A percentile compares a stretch with the other conserved stretches of the same genome.
Evolutionary conservation across 352 stramenopile genomes (phyloP).

Genomic region (Phytophthora capsici): DNA sequence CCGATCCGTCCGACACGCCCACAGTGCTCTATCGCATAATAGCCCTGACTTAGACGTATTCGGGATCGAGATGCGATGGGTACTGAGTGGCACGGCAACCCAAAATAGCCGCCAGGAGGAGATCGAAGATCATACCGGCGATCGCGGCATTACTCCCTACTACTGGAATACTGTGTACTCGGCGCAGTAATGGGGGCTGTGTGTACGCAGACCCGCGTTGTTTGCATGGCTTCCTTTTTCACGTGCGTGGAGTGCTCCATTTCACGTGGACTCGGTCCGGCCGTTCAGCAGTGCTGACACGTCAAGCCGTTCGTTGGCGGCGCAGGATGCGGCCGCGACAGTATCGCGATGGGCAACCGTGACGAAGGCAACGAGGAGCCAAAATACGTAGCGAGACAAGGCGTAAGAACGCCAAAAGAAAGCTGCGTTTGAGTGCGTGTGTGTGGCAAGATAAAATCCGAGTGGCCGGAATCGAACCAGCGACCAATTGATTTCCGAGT

Average conservation of each 20-base stretch:
- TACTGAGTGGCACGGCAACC: no score
- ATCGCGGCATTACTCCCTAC: no score
- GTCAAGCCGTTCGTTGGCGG: neutral
- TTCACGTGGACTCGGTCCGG: no score
- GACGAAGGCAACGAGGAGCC: neutral
- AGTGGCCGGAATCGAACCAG: neutral
- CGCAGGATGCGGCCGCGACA: no score
- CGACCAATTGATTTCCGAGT: neutral
- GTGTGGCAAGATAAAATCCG: neutral
- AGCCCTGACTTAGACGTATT: neutral
- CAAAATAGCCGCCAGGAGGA: neutral
- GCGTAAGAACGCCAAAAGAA: neutral
- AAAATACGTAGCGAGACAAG: neutral
- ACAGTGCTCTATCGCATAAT: neutral
- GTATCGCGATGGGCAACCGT: neutral
- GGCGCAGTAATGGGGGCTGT: no score
- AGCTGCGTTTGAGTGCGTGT: no score
- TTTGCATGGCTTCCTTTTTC: no score
- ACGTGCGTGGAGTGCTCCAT: no score
- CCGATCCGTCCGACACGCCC: neutral
- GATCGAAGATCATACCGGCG: neutral
- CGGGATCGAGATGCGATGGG: no score
- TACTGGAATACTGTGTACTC: no score
- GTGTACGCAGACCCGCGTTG: no score
- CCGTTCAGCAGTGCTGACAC: neutral